Evolutionary conservation across 805 yeast genomes (phyloP).

Genomic region (Hemisphaericaspora nanyangensis): DNA sequence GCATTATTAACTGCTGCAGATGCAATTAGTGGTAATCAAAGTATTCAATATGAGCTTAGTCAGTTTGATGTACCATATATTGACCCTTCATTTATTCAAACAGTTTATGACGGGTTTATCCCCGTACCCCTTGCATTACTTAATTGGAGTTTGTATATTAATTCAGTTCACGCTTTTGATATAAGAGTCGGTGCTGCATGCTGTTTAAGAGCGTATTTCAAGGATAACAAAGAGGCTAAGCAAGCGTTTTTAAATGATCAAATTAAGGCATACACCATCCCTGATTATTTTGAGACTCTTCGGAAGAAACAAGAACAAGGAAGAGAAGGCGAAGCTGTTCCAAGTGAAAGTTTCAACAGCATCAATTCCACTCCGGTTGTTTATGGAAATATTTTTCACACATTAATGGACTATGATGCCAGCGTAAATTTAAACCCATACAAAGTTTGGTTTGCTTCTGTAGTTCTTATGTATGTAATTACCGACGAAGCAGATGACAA

Average conservation of each 20-base stretch:
- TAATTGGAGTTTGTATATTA: slow-evolving; percentile 76
- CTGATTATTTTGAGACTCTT: slow-evolving; percentile 19
- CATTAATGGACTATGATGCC: slow-evolving; percentile 71
- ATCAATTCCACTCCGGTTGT: slow-evolving; percentile 19
- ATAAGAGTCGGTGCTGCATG: slow-evolving; percentile 69
- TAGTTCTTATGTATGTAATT: slow-evolving; percentile 59
- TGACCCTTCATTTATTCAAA: slow-evolving; percentile 58
- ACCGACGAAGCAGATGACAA: slow-evolving; percentile 46
- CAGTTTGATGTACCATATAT: slow-evolving; percentile 89
- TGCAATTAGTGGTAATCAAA: slow-evolving; percentile 61
- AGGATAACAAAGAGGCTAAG: slow-evolving; percentile 60
- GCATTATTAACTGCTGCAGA: slow-evolving; percentile 78
- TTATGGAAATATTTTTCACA: slow-evolving; percentile 63
- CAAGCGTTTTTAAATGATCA: slow-evolving; percentile 65
- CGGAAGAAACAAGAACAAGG: slow-evolving; percentile 1
- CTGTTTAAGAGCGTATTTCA: slow-evolving; percentile 65
- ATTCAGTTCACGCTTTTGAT: slow-evolving; percentile 82
- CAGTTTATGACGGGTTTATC: slow-evolving; percentile 33
- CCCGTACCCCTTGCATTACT: slow-evolving; percentile 75
- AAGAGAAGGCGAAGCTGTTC: neutral
- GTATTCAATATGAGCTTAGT: slow-evolving; percentile 66
- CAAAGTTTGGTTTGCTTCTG: slow-evolving; percentile 77
- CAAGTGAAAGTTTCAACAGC: slow-evolving; percentile 7
- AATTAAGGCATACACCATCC: slow-evolving; percentile 34
- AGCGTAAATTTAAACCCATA: slow-evolving; percentile 73